Conservation (phyloP, 1,284 basidiomycete genomes). For the Ustilago sp. region DNA sequence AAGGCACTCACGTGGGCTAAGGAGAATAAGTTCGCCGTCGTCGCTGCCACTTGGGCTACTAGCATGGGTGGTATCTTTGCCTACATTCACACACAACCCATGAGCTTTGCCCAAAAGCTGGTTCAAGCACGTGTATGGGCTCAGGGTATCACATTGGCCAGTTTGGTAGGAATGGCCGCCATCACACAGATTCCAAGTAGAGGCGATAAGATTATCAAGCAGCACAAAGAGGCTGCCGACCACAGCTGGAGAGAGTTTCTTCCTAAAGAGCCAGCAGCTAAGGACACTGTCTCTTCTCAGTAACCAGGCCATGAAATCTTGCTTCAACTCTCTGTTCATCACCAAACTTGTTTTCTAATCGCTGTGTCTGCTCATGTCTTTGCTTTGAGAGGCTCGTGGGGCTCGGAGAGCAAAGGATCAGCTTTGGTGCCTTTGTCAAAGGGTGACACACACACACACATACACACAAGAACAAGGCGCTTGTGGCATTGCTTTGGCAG, state of each 20-base stretch:
- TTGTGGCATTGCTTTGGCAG: neutral
- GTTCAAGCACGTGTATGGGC: constrained; percentile 93
- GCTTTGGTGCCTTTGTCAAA: neutral
- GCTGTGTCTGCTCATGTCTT: too few species aligned
- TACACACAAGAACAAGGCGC: neutral
- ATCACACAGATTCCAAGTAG: constrained; percentile 63
- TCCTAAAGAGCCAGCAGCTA: constrained; percentile 25
- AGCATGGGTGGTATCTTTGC: constrained; percentile 80
- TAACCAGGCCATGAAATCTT: neutral
- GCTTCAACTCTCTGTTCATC: neutral
- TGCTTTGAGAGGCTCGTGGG: neutral
- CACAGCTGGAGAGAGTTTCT: constrained; percentile 64
- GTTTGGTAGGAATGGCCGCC: constrained; percentile 64
- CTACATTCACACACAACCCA: constrained; percentile 71
- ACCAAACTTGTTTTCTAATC: neutral
- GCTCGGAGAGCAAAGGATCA: neutral
- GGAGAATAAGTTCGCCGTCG: constrained; percentile 82
- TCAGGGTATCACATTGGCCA: constrained; percentile 65
- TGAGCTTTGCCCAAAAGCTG: constrained; percentile 72
- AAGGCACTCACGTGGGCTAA: constrained; percentile 80
- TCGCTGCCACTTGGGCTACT: constrained; percentile 81
- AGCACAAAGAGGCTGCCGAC: constrained; percentile 42
- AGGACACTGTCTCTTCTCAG: constrained; percentile 29
- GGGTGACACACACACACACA: neutral
- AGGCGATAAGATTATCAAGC: constrained; percentile 62